Percentiles rank a stretch among this genome's conserved stretches.
Evolutionary conservation across 2,329 filamentous ascomycete species (phyloP).

Genomic region (Pestalotiopsis sp.): DNA sequence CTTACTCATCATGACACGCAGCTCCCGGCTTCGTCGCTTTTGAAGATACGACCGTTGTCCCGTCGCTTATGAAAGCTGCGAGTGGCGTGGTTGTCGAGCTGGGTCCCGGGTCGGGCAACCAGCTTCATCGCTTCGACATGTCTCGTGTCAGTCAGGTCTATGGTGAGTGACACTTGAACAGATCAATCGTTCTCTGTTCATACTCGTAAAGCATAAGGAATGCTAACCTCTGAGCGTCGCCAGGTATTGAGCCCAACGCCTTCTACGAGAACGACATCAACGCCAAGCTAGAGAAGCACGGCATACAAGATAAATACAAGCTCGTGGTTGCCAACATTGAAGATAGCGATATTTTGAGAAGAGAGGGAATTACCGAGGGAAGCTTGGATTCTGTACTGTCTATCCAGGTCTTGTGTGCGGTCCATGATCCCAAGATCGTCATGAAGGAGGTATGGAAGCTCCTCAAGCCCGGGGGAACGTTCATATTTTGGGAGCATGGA

Average conservation of each 20-base stretch:
- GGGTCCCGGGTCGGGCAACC: conserved; percentile 46
- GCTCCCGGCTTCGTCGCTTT: conserved; percentile 31
- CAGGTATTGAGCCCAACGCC: conserved; percentile 42
- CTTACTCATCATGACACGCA: conserved; percentile 12
- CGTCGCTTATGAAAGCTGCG: conserved; percentile 28
- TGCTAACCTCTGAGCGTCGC: not conserved
- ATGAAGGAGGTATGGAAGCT: conserved; percentile 39
- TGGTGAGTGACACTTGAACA: not conserved
- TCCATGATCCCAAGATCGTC: conserved; percentile 29
- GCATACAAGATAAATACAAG: conserved; percentile 38
- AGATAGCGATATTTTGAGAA: conserved; percentile 37
- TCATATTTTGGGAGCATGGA: conserved; percentile 49
- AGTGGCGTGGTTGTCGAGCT: conserved; percentile 43
- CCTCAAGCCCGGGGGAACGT: conserved; percentile 46
- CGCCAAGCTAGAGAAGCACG: conserved; percentile 30
- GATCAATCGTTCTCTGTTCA: too few relatives aligned
- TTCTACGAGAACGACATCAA: conserved; percentile 32
- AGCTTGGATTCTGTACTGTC: conserved; percentile 42
- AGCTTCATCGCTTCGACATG: conserved; percentile 39
- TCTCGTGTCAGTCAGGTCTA: conserved; percentile 35
- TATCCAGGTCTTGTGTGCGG: conserved; percentile 47
- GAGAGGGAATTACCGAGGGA: conserved; percentile 35
- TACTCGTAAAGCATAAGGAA: too few relatives aligned
- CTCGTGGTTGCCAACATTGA: conserved; percentile 40
- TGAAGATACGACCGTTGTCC: conserved; percentile 35